Evolutionary conservation across 2,329 filamentous ascomycete species (phyloP), one percentile per base, ranked within the genome.

Genomic region (Penicillium sp.): DNA sequence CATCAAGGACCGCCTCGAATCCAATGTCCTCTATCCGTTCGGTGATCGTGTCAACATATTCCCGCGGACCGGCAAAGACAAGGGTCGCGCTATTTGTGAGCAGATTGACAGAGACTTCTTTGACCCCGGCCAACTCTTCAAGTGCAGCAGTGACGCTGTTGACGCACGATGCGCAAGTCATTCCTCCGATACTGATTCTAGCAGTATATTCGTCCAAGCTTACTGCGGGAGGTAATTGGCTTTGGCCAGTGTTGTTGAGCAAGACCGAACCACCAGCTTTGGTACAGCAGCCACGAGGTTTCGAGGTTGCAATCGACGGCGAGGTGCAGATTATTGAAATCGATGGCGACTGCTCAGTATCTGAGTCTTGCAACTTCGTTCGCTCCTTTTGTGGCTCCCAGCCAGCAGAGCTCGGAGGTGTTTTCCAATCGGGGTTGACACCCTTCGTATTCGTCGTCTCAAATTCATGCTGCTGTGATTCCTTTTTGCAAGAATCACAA

Each of bases 91-190:
- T 86, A 66, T 87, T 84, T 24, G 79, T 78, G 40, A 88, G 75
- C 8, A 89, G 72, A 55, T 82, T 86, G 57, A 89, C 79, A 1
- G 71, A 71, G 36, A 80, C 74, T 4, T 78, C 76, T 43, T 74
- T 72, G 26, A 88, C 72, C 72, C 78, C 84, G 4, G 78, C 73
- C 24, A 76, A 67, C 51, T 80, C 78, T 40, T 78, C 69, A 34
- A 89, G 66, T 52, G 79, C 78, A 5, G 76, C 69, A 9, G 78
- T 82, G 55, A 89, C 80, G 35, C 76, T 74, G 60, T 83, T 83
- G 45, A 76, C 76, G 59, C 86, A 90, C 9, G 83, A 77, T 11
- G 82, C 80, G 62, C 86, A 89, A 4, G 82, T 87, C 85, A 90
- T 88, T 45, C 85, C 85, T 27, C 77, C 80, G 36, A 90, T 76